Percentiles rank a stretch among this genome's conserved stretches.
Conservation (phyloP, 495 filamentous ascomycete genomes). For the Diplogelasinospora grovesii region DNA sequence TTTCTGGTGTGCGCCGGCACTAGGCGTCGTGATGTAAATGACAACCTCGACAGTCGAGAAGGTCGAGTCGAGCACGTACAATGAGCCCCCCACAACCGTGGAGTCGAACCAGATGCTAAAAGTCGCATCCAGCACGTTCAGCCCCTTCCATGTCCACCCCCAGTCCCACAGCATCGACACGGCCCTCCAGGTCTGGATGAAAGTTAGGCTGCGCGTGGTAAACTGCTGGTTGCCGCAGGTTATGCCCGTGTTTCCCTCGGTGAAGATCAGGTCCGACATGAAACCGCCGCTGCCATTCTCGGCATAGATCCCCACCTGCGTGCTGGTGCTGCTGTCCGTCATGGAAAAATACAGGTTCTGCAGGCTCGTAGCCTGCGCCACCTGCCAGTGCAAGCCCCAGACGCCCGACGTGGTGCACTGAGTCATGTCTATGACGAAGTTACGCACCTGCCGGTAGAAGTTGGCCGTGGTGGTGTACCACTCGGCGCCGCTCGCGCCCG, state of each 20-base stretch:
- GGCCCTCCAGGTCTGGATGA: constrained; percentile 73
- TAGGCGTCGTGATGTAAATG: constrained; percentile 55
- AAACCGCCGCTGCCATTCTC: constrained; percentile 83
- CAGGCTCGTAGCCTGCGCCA: constrained; percentile 78
- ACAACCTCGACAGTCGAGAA: constrained; percentile 66
- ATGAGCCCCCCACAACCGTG: constrained; percentile 54
- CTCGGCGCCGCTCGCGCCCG: constrained; percentile 30
- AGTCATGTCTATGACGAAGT: constrained; percentile 84
- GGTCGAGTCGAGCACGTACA: constrained; percentile 68
- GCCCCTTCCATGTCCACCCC: constrained; percentile 74
- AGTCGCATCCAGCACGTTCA: constrained; percentile 70
- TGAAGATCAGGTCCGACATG: constrained; percentile 73
- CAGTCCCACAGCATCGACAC: constrained; percentile 86
- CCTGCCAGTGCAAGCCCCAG: constrained; percentile 88
- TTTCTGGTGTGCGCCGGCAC: background rate
- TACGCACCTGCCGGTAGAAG: constrained; percentile 87
- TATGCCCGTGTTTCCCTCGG: constrained; percentile 69
- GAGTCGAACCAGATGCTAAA: constrained; percentile 72
- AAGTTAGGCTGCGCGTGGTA: constrained; percentile 74
- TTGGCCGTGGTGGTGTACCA: constrained; percentile 70
- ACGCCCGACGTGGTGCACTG: constrained; percentile 44
- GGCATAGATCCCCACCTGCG: constrained; percentile 83
- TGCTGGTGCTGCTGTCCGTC: constrained; percentile 58
- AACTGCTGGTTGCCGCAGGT: constrained; percentile 86
- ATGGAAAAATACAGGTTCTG: constrained; percentile 81